phyloP scores from a whole-genome alignment of 495 filamentous ascomycete genomes.

The Daldinia vernicosa region DNA sequence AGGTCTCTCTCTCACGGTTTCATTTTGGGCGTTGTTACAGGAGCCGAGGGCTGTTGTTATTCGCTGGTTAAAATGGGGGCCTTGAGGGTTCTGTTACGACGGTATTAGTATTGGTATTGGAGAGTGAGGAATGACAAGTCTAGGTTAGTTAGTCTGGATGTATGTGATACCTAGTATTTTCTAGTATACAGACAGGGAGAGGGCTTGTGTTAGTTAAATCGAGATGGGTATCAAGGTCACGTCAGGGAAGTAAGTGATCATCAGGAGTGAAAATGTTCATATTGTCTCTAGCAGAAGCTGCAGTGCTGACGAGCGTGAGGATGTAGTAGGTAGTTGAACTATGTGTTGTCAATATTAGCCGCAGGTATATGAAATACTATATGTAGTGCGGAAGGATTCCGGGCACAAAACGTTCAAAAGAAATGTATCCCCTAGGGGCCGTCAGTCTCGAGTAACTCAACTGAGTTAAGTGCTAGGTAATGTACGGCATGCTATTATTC shows the following conservation, averaged over 20 bases:
- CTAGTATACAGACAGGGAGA: neutral
- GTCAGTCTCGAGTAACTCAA: neutral
- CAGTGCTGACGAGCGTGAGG: neutral
- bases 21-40: constrained; percentile 3
- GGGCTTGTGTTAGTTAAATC: neutral
- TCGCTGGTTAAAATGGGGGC: constrained; percentile 6
- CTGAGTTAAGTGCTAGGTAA: neutral
- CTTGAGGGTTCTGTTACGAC: neutral
- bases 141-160: neutral
- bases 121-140: neutral
- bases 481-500: neutral
- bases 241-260: neutral
- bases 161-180: neutral
- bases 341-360: neutral
- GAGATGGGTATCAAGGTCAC: neutral
- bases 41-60: neutral
- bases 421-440: neutral
- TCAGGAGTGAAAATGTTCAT: neutral
- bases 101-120: neutral
- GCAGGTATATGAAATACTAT: neutral
- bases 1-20: neutral
- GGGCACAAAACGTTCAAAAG: neutral
- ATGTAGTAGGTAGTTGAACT: neutral
- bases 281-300: neutral
- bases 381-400: neutral